These are phyloP conservation scores for Penstemon barbatus DNA, from an alignment of 257 asterid species.

Conservation along the genomic window DNA sequence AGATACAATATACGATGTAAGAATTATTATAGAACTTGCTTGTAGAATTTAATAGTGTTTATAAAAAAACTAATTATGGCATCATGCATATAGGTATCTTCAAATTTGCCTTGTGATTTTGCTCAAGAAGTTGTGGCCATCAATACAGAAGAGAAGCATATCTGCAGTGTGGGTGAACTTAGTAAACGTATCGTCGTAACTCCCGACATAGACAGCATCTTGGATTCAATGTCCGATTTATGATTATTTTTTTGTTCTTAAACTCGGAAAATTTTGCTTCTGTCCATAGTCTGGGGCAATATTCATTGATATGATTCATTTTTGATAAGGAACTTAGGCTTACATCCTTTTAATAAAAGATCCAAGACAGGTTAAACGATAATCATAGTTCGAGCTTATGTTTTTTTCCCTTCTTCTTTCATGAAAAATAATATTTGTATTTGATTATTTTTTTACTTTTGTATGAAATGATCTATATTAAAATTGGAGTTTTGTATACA, in stretches of 20 bases:
- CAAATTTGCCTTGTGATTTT: constrained; percentile 57
- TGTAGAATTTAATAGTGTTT: background rate
- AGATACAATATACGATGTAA: constrained; percentile 69
- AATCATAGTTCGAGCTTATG: too few species aligned
- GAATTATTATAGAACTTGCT: constrained; percentile 27
- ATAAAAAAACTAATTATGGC: constrained; percentile 9
- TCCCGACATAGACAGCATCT: constrained; percentile 63
- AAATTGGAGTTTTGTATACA: too few species aligned
- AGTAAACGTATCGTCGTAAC: constrained; percentile 52
- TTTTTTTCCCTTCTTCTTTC: too few species aligned
- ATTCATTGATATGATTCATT: background rate
- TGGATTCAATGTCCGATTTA: constrained; percentile 41
- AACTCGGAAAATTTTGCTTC: constrained; percentile 26
- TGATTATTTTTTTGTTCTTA: constrained; percentile 31
- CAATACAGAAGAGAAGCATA: constrained; percentile 45
- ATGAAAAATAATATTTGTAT: too few species aligned
- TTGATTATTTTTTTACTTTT: too few species aligned
- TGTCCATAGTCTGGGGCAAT: background rate
- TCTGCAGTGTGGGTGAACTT: constrained; percentile 69
- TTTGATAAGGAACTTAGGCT: too few species aligned
- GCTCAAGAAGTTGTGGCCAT: constrained; percentile 62
- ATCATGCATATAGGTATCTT: constrained; percentile 51
- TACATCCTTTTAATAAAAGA: too few species aligned
- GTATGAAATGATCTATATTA: too few species aligned
- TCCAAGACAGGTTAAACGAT: too few species aligned